phyloP scores from a whole-genome alignment of 73 alveolate genomes.

The Tetrahymena elliotti region DNA sequence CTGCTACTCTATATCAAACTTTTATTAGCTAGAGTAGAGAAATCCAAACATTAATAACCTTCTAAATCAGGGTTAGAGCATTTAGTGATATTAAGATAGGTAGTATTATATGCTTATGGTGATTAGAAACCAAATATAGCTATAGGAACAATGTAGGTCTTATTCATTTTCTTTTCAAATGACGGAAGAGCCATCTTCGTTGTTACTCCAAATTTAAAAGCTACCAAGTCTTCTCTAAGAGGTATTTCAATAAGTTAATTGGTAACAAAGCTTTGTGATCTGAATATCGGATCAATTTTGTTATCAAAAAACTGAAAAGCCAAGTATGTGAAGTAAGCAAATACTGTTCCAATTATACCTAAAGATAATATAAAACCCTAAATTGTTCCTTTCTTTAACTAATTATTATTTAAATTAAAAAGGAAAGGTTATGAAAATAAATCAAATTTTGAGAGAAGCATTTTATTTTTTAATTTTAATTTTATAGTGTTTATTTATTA shows the following conservation, averaged over 20 bases:
- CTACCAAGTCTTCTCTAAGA: not conserved
- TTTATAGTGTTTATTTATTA: too few species aligned
- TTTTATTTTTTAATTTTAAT: too few species aligned
- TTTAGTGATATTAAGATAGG: not conserved
- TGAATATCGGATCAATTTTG: not conserved
- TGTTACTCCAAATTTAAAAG: not conserved
- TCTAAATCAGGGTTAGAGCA: not conserved
- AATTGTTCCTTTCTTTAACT: not conserved
- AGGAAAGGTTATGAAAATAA: not conserved
- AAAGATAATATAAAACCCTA: not conserved
- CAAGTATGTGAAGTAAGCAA: not conserved
- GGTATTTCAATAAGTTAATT: not conserved
- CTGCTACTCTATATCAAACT: not conserved
- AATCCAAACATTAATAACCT: not conserved
- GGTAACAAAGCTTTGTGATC: not conserved
- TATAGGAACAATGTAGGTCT: not conserved
- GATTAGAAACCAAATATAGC: not conserved
- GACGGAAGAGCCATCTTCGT: not conserved
- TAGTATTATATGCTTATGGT: not conserved
- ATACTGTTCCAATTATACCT: too few species aligned
- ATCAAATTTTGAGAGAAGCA: not conserved
- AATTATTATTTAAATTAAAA: too few species aligned
- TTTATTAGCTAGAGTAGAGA: not conserved
- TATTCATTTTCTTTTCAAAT: not conserved
- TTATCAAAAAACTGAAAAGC: not conserved